phyloP scores from a whole-genome alignment of 1,284 basidiomycete genomes.

The Trichosporon coremiiforme region DNA sequence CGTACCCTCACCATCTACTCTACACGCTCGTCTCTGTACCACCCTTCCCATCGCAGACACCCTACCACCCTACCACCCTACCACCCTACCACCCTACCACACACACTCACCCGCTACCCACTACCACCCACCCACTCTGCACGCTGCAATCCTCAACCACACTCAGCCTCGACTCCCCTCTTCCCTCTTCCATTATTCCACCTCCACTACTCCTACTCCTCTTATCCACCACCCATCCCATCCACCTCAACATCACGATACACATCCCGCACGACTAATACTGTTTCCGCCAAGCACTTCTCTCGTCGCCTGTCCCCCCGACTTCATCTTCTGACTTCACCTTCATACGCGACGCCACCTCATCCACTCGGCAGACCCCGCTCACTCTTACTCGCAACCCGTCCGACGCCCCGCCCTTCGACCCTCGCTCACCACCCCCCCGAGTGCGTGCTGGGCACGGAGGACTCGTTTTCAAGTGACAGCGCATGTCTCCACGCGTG shows the following conservation, averaged over 20 bases:
- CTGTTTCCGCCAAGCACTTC: neutral
- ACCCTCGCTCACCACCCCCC: neutral
- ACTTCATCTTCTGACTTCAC: neutral
- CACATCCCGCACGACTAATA: neutral
- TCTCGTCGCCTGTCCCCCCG: neutral
- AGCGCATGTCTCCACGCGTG: constrained; percentile 12
- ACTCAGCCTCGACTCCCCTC: too few species aligned
- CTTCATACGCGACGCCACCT: neutral
- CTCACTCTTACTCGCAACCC: neutral
- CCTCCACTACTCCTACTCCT: neutral
- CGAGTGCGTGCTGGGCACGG: neutral
- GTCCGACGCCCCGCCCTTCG: neutral
- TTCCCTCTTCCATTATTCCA: too few species aligned
- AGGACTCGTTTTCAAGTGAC: neutral
- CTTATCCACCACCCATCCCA: neutral
- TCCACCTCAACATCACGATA: neutral
- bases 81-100: too few species aligned
- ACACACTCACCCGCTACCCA: too few species aligned
- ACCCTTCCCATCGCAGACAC: too few species aligned
- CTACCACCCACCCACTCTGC: too few species aligned
- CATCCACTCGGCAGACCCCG: neutral
- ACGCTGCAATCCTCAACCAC: too few species aligned
- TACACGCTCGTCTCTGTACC: too few species aligned
- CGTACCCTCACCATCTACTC: too few species aligned
- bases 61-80: too few species aligned